A percentile compares a stretch with the other conserved stretches of the same genome.
Conservation (phyloP, 2,329 filamentous ascomycete genomes). For the Paraphaeosphaeria sporulosa region DNA sequence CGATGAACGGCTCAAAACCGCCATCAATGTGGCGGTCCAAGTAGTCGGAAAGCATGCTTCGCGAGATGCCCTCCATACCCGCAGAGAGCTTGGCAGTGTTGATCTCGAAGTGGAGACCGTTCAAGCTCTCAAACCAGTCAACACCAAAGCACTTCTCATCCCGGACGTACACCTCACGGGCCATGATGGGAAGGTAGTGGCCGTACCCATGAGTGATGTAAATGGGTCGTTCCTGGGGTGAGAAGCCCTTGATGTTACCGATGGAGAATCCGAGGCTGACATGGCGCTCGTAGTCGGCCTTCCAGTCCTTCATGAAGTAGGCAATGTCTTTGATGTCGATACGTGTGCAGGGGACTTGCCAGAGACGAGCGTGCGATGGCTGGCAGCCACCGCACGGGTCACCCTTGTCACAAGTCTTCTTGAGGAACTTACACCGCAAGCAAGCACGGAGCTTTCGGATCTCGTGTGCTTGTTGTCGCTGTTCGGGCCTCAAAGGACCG, state of each 20-base stretch:
- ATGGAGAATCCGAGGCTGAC: constrained; percentile 86
- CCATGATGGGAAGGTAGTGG: constrained; percentile 89
- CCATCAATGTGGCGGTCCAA: constrained; percentile 94
- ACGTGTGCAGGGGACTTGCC: constrained; percentile 97
- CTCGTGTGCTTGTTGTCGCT: constrained; percentile 94
- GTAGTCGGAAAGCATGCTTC: constrained; percentile 84
- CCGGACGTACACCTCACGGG: constrained; percentile 89
- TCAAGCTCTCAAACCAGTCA: constrained; percentile 87
- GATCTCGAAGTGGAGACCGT: constrained; percentile 82
- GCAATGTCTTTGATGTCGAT: constrained; percentile 99
- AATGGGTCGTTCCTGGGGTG: constrained; percentile 68
- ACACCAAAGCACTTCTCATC: constrained; percentile 93
- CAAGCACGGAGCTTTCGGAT: constrained; percentile 95
- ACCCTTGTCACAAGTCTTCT: constrained; percentile 98
- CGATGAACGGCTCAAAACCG: constrained; percentile 90
- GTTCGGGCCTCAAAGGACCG: constrained; percentile 89
- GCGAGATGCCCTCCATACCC: constrained; percentile 85
- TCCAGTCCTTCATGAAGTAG: constrained; percentile 99
- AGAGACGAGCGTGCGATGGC: constrained; percentile 91
- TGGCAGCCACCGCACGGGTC: constrained; percentile 96
- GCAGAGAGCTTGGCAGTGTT: constrained; percentile 89
- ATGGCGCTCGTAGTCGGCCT: constrained; percentile 93
- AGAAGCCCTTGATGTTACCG: constrained; percentile 91
- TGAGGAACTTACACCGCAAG: constrained; percentile 95
- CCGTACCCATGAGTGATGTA: constrained; percentile 98